Evolutionary conservation across 2,329 filamentous ascomycete genomes (phyloP).

Genomic region (Aspergillus sp.): DNA sequence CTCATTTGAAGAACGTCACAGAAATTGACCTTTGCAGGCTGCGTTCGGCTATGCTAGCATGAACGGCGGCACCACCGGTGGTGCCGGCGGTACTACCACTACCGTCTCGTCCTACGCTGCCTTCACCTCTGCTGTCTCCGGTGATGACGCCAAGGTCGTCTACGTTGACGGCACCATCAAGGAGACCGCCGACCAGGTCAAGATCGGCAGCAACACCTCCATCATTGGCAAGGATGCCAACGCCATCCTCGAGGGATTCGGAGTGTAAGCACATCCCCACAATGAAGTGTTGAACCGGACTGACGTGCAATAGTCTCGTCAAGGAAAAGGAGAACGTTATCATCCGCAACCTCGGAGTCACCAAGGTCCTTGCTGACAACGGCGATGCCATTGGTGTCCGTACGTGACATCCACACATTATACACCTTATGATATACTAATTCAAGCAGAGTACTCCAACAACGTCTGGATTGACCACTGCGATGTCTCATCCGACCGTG

Average conservation of each 20-base stretch:
- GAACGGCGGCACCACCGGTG: constrained; percentile 58
- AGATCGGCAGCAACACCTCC: constrained; percentile 53
- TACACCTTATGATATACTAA: not conserved
- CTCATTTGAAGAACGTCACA: not conserved
- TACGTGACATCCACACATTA: constrained; percentile 15
- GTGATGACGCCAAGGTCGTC: constrained; percentile 50
- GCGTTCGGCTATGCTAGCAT: constrained; percentile 49
- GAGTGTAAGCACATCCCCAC: constrained; percentile 21
- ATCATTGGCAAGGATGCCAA: constrained; percentile 54
- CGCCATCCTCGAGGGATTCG: constrained; percentile 56
- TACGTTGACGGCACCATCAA: constrained; percentile 51
- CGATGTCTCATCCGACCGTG: constrained; percentile 62
- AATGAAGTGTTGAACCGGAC: too few relatives aligned
- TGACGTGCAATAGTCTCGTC: constrained; percentile 49
- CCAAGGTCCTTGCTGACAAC: constrained; percentile 57
- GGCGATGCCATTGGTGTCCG: constrained; percentile 65
- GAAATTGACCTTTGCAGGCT: constrained; percentile 14
- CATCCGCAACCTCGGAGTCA: constrained; percentile 62
- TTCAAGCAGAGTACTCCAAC: constrained; percentile 27
- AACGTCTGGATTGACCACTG: constrained; percentile 70
- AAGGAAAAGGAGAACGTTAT: constrained; percentile 62
- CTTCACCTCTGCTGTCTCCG: constrained; percentile 53
- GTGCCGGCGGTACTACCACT: constrained; percentile 56
- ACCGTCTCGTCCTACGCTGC: constrained; percentile 56
- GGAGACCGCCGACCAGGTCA: constrained; percentile 46